phyloP scores from a whole-genome alignment of 1,284 basidiomycete genomes.

The Irpex sp. region DNA sequence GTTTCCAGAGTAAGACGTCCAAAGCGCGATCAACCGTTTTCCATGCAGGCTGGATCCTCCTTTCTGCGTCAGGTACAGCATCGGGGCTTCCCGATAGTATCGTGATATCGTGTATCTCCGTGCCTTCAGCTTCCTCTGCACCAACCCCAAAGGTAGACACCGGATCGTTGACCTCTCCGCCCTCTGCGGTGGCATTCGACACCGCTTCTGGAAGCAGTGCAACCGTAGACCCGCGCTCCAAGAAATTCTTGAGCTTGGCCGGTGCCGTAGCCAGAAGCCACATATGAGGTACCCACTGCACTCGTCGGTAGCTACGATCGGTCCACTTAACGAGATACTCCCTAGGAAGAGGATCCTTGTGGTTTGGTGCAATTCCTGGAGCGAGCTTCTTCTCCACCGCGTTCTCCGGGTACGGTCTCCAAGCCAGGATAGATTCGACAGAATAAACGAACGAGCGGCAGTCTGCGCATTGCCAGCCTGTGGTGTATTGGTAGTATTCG shows the following conservation, averaged over 20 bases:
- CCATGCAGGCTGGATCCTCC: conserved; percentile 67
- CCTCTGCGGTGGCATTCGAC: conserved; percentile 25
- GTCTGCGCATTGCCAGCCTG: conserved; percentile 74
- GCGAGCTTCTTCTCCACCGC: conserved; percentile 45
- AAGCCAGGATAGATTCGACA: conserved; percentile 87
- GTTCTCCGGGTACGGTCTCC: conserved; percentile 72
- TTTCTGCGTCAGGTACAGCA: conserved; percentile 51
- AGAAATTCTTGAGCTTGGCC: conserved; percentile 71
- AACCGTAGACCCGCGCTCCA: conserved; percentile 65
- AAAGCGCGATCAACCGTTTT: conserved; percentile 78
- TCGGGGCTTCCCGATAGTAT: conserved; percentile 23
- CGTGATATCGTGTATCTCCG: conserved; percentile 21
- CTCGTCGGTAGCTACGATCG: conserved; percentile 68
- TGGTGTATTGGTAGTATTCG: conserved; percentile 53
- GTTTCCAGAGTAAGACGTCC: conserved; percentile 63
- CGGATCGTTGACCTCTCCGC: conserved; percentile 23
- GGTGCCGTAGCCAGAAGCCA: conserved; percentile 69
- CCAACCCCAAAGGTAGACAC: conserved; percentile 21
- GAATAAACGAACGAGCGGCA: conserved; percentile 69
- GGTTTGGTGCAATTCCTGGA: conserved; percentile 40
- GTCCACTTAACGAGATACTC: conserved; percentile 91
- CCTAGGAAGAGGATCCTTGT: conserved; percentile 62
- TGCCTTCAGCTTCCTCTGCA: conserved; percentile 20
- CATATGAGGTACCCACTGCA: conserved; percentile 86
- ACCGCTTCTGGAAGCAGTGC: conserved; percentile 49